Base-by-base conservation (phyloP, 768 basidiomycete genomes). In the Leccinum barrowsii region DNA sequence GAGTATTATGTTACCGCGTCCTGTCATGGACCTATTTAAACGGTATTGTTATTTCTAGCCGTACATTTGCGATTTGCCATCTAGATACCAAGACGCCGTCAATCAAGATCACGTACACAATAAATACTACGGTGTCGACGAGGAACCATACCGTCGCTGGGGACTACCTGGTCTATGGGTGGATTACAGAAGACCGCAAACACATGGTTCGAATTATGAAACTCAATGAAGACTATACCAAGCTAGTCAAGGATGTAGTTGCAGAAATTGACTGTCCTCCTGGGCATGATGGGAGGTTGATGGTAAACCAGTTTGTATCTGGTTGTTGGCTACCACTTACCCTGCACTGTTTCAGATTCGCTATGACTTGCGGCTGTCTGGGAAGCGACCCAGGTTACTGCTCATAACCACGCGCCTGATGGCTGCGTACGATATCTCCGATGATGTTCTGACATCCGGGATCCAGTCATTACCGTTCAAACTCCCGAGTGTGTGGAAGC, bases 181-280 rank as follows among this genome's bases (percentile, higher is more conserved):
- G 70, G 70, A 69, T 72, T 19, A 69, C 68, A 17, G 63, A 64
- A 10, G 67, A 71, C 10, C 71, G 67, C 54, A 65, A 30, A 51
- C 70, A 71, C 48, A 54, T 71, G 60, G 22, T 71, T 35, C 71
- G 69, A 22, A 63, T 71, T 52, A 73, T 71, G 63, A 70, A 65
- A 35, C 69, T 71, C 3, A 60, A 67, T 24, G 59, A 62, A n/a
- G 61, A 71, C 37, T 71, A 71, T 44, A 61, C 65, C 26, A 34
- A 51, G 48, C 52, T 60, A 24, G 54, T 40, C 48, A 69, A 56
- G 48, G 71, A 71, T 54, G 54, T 65, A 17, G 51, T 61, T 30
- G 60, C 56, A 17, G 70, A 71, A 54, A 64, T 71, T 5, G 70
- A 73, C 52, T 71, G 67, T 19, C 70, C 70, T 30, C 50, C 58